A percentile compares a stretch with the other conserved stretches of the same genome.
These are phyloP conservation scores for Diplodia mutila DNA, from an alignment of 2,329 filamentous ascomycete genomes.

Conservation along the genomic window DNA sequence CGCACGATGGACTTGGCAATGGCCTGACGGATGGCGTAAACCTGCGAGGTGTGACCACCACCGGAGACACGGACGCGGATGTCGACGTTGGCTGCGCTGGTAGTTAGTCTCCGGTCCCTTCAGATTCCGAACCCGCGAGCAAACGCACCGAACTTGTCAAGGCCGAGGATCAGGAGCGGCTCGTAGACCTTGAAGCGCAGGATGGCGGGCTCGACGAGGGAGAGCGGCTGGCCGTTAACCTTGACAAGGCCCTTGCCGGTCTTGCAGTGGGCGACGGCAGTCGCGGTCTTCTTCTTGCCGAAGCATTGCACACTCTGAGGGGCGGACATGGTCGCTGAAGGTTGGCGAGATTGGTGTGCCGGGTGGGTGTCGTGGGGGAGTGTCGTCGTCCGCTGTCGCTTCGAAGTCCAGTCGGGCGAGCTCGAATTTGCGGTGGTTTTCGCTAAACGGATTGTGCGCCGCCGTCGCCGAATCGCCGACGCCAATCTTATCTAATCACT, in stretches of 20 bases:
- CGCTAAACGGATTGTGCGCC: slow-evolving; percentile 27
- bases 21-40: slow-evolving; percentile 98
- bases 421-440: slow-evolving; percentile 24
- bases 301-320: slow-evolving; percentile 77
- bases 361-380: slow-evolving; percentile 22
- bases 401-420: slow-evolving; percentile 22
- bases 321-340: slow-evolving; percentile 69
- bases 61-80: slow-evolving; percentile 95
- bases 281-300: slow-evolving; percentile 77
- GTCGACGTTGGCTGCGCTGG: slow-evolving; percentile 72
- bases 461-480: slow-evolving; percentile 9
- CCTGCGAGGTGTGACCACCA: slow-evolving; percentile 96
- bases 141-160: slow-evolving; percentile 83
- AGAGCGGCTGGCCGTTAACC: slow-evolving; percentile 96
- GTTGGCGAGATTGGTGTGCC: slow-evolving; percentile 23
- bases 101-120: slow-evolving; percentile 29
- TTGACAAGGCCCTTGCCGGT: slow-evolving; percentile 89
- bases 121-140: background rate
- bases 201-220: slow-evolving; percentile 93
- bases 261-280: slow-evolving; percentile 93
- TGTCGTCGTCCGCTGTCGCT: slow-evolving; percentile 25
- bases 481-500: slow-evolving; percentile 26
- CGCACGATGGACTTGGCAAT: slow-evolving; percentile 89
- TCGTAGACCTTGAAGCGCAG: slow-evolving; percentile 99
- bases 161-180: slow-evolving; percentile 92